Percentiles rank a stretch among this genome's conserved stretches.
Evolutionary conservation across 2,329 filamentous ascomycete genomes (phyloP).

Genomic region (Colletotrichum chrysophilum): DNA sequence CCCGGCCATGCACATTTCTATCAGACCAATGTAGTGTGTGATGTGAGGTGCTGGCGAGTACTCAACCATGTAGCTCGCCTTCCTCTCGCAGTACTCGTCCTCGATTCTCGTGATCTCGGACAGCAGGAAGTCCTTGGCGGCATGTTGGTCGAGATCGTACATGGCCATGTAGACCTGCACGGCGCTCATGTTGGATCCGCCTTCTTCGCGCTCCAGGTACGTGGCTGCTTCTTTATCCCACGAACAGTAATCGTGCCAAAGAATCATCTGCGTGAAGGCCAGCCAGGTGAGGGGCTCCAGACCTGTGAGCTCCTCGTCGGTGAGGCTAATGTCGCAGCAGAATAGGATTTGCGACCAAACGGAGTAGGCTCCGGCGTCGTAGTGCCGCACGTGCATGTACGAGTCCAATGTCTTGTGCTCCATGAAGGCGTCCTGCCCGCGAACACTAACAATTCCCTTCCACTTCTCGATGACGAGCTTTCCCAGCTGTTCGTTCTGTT

Average conservation of each 20-base stretch:
- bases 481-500: neutral
- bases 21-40: neutral
- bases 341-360: neutral
- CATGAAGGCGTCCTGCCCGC: neutral
- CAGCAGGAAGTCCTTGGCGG: neutral
- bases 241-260: neutral
- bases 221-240: neutral
- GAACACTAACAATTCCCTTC: neutral
- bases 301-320: neutral
- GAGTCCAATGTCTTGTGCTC: neutral
- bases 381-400: neutral
- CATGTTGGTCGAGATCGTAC: neutral
- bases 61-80: neutral
- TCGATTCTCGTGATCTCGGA: neutral
- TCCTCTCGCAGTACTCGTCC: slow-evolving; percentile 2
- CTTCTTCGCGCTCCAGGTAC: neutral
- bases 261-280: neutral
- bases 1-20: slow-evolving; percentile 2
- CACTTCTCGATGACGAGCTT: neutral
- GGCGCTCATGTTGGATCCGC: neutral
- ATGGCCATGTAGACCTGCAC: neutral
- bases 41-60: neutral
- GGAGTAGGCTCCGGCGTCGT: neutral
- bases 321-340: neutral
- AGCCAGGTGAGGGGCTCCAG: neutral